Evolutionary conservation across 352 stramenopile species (phyloP), one percentile per base, ranked within the genome.

Genomic region (Globisporangium yorkense): DNA sequence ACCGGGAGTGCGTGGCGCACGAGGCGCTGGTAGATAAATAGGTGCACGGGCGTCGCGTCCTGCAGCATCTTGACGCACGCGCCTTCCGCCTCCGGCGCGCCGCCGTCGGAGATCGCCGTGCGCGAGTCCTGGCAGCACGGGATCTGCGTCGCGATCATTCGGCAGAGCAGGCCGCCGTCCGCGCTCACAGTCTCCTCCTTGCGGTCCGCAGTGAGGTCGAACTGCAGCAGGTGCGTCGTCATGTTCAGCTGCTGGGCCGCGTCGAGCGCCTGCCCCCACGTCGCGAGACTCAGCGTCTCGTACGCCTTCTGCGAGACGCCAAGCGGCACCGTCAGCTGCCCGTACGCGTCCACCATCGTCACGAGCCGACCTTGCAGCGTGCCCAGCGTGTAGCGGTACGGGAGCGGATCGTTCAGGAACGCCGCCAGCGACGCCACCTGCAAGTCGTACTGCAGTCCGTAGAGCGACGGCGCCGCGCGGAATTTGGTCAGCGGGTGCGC

Each of bases 281-380:
- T 61, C 35, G 70, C 63, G n/a, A 82, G 57, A 39, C 57, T 69
- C 45, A 77, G 24, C 2, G 77, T 37, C 49, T 48, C 66, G 52
- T 79, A 82, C 8, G 67, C 56, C 41, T 55, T 50, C 5, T 62
- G 67, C 12, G 63, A 57, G 5, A 79, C 54, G 4, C 65, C 72
- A 0, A 62, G 59, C 5, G 70, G 68, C 8, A 77, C 39, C 29
- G 58, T 15, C 10, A 82, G 46, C 44, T 77, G 63, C 49, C 76
- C 72, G 9, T 56, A 54, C 0, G 39, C 48, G 31, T 71, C 74
- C 31, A 82, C 52, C 72, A 82, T 82, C 15, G 71, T 68, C 35
- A 77, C 51, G 5, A 81, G 49, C 16, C 72, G 70, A 0, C 72
- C 70, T 41, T 83, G 72, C 51, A 80, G 72, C 9, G 75, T 85